Evolutionary conservation across 371 early-diverging fungal genomes (phyloP).

Genomic region (Mycotypha africana): DNA sequence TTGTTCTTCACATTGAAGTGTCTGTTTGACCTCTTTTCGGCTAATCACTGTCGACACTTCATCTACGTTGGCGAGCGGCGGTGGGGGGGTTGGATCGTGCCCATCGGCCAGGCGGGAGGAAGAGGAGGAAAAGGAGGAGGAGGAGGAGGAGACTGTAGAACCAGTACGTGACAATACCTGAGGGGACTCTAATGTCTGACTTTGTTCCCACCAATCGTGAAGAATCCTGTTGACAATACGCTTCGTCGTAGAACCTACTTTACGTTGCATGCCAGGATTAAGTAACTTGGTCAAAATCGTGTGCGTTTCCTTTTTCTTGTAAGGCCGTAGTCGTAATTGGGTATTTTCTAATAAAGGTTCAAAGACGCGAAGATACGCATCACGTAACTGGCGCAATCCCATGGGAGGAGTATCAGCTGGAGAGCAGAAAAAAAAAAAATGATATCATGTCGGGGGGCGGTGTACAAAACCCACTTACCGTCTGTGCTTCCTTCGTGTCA

Average conservation of each 20-base stretch:
- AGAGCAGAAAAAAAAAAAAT: neutral
- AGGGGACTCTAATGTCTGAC: neutral
- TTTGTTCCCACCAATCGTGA: constrained; percentile 47
- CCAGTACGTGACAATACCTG: neutral
- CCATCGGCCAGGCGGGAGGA: constrained; percentile 3
- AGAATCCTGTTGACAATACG: constrained; percentile 41
- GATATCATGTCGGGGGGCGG: no score
- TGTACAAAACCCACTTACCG: constrained; percentile 23
- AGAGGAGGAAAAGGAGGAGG: no score
- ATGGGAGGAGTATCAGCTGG: no score
- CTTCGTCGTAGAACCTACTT: constrained; percentile 30
- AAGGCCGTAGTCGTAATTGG: constrained; percentile 43
- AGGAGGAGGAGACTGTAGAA: no score
- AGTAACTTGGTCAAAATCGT: constrained; percentile 32
- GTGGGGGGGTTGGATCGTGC: neutral
- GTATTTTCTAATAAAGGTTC: constrained; percentile 67
- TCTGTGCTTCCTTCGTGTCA: constrained; percentile 58
- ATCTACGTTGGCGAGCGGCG: constrained; percentile 2
- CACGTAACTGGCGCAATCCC: constrained; percentile 71
- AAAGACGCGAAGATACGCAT: constrained; percentile 72
- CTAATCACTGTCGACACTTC: constrained; percentile 2
- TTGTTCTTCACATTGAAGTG: no score
- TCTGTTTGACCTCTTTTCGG: constrained; percentile 6
- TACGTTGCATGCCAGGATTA: constrained; percentile 26
- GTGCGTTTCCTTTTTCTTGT: constrained; percentile 49